These are phyloP conservation scores for Fusarium sublunatum DNA, from an alignment of 2,329 filamentous ascomycete species.

Conservation along the genomic window DNA sequence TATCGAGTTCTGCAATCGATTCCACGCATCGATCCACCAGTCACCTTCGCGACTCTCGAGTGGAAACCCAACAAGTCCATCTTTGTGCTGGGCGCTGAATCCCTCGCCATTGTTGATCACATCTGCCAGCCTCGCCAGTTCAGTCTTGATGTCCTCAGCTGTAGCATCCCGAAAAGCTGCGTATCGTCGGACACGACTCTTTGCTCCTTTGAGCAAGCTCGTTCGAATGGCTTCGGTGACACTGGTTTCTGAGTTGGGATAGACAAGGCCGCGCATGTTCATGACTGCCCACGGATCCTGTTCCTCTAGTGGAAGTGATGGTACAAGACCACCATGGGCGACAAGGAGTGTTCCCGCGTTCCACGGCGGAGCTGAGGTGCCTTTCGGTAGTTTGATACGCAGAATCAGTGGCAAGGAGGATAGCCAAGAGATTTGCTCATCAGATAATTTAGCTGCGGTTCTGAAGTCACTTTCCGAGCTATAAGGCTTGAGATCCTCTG, in stretches of 20 bases:
- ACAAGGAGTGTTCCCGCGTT: conserved; percentile 57
- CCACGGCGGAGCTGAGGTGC: conserved; percentile 22
- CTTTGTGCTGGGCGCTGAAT: background rate
- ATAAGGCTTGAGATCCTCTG: conserved; percentile 30
- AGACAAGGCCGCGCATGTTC: conserved; percentile 85
- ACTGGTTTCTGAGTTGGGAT: conserved; percentile 44
- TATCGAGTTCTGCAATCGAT: conserved; percentile 28
- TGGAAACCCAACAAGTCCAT: conserved; percentile 5
- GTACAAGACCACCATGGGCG: conserved; percentile 85
- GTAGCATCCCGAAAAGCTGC: conserved; percentile 6
- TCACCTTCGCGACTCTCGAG: conserved; percentile 32
- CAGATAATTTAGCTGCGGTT: conserved; percentile 23
- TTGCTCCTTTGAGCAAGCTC: conserved; percentile 28
- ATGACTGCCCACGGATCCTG: conserved; percentile 82
- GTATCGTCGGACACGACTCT: conserved; percentile 20
- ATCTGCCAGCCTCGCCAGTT: conserved; percentile 1
- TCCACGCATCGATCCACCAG: conserved; percentile 37
- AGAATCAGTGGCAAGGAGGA: conserved; percentile 27
- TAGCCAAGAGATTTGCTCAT: conserved; percentile 30
- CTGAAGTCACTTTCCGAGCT: conserved; percentile 31
- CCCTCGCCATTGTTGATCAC: conserved; percentile 6
- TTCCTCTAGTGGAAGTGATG: conserved; percentile 72
- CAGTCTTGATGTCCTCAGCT: background rate
- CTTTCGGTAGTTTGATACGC: conserved; percentile 18
- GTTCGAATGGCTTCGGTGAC: conserved; percentile 14